Evolutionary conservation across 2,329 filamentous ascomycete genomes (phyloP).

Genomic region (Penicillium hesseltinei): DNA sequence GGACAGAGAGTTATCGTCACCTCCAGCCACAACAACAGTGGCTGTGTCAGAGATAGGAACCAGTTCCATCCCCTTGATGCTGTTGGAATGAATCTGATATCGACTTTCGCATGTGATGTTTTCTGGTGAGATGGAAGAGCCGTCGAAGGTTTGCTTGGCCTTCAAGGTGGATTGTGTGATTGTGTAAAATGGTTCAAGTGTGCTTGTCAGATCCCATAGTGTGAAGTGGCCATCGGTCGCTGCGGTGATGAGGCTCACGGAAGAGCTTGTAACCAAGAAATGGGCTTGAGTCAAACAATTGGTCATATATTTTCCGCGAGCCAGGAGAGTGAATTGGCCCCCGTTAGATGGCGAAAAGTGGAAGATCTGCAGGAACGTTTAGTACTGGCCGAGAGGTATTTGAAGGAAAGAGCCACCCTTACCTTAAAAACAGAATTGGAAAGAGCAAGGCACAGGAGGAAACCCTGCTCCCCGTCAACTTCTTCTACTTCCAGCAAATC

Average conservation of each 20-base stretch:
- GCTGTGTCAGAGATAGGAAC: conserved; percentile 32
- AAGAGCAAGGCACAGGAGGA: conserved; percentile 69
- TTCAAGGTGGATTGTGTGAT: conserved; percentile 20
- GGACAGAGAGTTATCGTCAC: conserved; percentile 82
- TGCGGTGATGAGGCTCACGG: conserved; percentile 57
- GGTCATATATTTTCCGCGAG: conserved; percentile 62
- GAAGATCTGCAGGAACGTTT: conserved; percentile 44
- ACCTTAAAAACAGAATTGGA: conserved; percentile 78
- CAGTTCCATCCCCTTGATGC: conserved; percentile 61
- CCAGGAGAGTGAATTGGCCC: conserved; percentile 45
- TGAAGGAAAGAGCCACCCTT: conserved; percentile 15
- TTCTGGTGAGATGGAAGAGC: conserved; percentile 14
- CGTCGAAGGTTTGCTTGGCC: conserved; percentile 26
- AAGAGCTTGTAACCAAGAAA: conserved; percentile 40
- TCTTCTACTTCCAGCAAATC: conserved; percentile 51
- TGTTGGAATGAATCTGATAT: conserved; percentile 70
- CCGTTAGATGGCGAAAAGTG: conserved; percentile 33
- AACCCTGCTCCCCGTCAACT: conserved; percentile 32
- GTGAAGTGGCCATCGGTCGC: conserved; percentile 79
- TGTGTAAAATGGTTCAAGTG: conserved; percentile 31
- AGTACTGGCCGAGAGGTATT: background rate
- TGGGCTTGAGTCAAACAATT: conserved; percentile 70
- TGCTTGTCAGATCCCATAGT: conserved; percentile 53
- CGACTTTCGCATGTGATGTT: conserved; percentile 36
- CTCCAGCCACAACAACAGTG: conserved; percentile 67